Evolutionary conservation across 352 stramenopile species (phyloP).

Genomic region (Globisporangium paroecandrum): DNA sequence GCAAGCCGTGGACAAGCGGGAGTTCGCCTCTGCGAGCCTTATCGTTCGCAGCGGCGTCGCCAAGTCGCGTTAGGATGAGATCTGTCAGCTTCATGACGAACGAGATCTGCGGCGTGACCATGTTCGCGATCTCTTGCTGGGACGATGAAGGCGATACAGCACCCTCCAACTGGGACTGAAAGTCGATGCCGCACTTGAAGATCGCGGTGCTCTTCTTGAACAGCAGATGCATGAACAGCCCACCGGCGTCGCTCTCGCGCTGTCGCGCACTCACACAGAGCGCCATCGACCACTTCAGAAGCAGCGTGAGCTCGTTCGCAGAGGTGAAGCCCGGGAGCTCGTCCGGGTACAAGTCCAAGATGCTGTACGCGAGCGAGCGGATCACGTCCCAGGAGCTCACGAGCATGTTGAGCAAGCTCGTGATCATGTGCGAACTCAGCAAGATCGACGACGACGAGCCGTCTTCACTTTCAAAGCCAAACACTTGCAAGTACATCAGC

Average conservation of each 20-base stretch:
- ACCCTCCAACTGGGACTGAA: slow-evolving; percentile 12
- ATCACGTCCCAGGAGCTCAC: slow-evolving; percentile 80
- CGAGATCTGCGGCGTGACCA: slow-evolving; percentile 28
- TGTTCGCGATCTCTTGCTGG: not conserved
- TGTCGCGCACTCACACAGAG: slow-evolving; percentile 72
- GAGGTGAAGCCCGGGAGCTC: slow-evolving; percentile 60
- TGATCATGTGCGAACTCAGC: slow-evolving; percentile 60
- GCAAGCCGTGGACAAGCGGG: slow-evolving; percentile 68
- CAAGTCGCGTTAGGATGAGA: slow-evolving; percentile 44
- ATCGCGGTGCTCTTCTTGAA: slow-evolving; percentile 61
- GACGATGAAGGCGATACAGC: not conserved
- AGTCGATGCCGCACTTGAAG: slow-evolving; percentile 31
- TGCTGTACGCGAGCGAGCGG: slow-evolving; percentile 57
- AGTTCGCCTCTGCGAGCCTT: slow-evolving; percentile 45
- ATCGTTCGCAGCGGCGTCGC: slow-evolving; percentile 26
- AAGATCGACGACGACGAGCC: slow-evolving; percentile 26
- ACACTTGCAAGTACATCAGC: slow-evolving; percentile 67
- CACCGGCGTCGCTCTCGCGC: slow-evolving; percentile 83
- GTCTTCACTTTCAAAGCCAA: slow-evolving; percentile 36
- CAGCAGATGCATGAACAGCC: slow-evolving; percentile 79
- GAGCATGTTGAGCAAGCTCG: slow-evolving; percentile 70
- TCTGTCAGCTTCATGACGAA: slow-evolving; percentile 59
- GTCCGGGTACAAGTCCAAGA: slow-evolving; percentile 66
- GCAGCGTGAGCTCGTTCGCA: slow-evolving; percentile 24
- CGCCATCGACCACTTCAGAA: slow-evolving; percentile 69